Evolutionary conservation across 2,329 filamentous ascomycete genomes (phyloP), one percentile per base, ranked within the genome.

Genomic region (Tricladium varicosporioides): DNA sequence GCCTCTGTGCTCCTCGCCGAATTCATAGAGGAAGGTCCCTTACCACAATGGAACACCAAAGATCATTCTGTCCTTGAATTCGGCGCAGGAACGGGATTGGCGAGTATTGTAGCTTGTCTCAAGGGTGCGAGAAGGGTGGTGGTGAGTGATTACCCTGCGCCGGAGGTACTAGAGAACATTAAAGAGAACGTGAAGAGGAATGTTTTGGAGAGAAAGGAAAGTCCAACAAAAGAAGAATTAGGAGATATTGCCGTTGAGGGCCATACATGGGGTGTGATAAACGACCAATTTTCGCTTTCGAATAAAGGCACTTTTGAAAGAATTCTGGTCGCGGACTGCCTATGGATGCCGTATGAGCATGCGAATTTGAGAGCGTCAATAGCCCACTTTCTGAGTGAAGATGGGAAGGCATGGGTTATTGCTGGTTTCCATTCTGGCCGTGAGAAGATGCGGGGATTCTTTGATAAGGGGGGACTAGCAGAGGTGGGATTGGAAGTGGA

Each of bases 281-380:
- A 56, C 13, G 65, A 68, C 54, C 14, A 13, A 2, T 68, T 69
- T 32, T 61, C 63, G 2, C 13, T 40, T 0, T 48, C 46, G 5
- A 58, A 69, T 75, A 70, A 70, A 2, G 72, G 72, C 22, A 61
- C 56, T 1, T 89, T 85, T 67, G 83, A 83, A 47, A 80, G 85
- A 56, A 76, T 91, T 43, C 72, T 90, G n/a, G 84, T 84, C 0
- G 85, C 86, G 60, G 87, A 91, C 72, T 90, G 87, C 66, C 78
- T 89, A 56, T 91, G 88, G 87, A 89, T 91, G 85, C 81, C 83
- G 1, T 80, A 80, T 75, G 81, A 91, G 74, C 88, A 91, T 71
- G 77, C 72, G n/a, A 87, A 85, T 69, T 77, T 91, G 22, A 79
- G 79, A 48, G 71, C 68, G 44, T 88, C 85, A 19, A 82, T 90